These are phyloP conservation scores for Hysterangium stoloniferum DNA, from an alignment of 768 basidiomycete species.

Conservation along the genomic window DNA sequence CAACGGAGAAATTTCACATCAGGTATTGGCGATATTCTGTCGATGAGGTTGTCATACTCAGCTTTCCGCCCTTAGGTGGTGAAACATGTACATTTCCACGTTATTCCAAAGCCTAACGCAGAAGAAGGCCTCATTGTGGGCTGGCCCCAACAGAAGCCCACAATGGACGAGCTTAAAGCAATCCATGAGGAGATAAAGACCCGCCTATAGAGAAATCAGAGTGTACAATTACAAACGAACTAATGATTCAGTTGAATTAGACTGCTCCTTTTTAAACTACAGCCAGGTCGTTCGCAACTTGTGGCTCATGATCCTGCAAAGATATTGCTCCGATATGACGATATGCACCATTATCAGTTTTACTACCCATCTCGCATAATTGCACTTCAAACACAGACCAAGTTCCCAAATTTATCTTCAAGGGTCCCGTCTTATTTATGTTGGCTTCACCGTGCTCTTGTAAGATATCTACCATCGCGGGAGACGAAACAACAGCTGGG, in stretches of 20 bases:
- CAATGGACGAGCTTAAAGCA: conserved; percentile 1
- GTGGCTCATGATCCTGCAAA: too few relatives aligned
- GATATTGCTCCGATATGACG: conserved; percentile 25
- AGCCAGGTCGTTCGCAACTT: too few relatives aligned
- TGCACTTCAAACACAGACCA: conserved; percentile 52
- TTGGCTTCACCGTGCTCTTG: neutral
- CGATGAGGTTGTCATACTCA: neutral
- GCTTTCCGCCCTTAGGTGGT: conserved; percentile 45
- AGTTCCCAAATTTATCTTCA: conserved; percentile 40
- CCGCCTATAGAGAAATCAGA: too few relatives aligned
- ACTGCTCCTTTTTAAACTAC: too few relatives aligned
- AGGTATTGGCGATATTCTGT: conserved; percentile 34
- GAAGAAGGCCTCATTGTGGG: conserved; percentile 71
- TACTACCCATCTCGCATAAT: conserved; percentile 66
- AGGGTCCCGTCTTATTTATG: conserved; percentile 14
- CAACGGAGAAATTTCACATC: conserved; percentile 58
- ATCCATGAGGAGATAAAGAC: conserved; percentile 7
- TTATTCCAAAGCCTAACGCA: conserved; percentile 81
- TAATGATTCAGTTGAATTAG: too few relatives aligned
- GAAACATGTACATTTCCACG: conserved; percentile 86
- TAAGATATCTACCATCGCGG: conserved; percentile 13
- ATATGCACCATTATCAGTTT: conserved; percentile 55
- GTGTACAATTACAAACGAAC: too few relatives aligned
- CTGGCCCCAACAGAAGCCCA: conserved; percentile 55
- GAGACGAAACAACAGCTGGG: conserved; percentile 26